phyloP scores from a whole-genome alignment of 345 rosid species.

The Sonneratia alba region DNA sequence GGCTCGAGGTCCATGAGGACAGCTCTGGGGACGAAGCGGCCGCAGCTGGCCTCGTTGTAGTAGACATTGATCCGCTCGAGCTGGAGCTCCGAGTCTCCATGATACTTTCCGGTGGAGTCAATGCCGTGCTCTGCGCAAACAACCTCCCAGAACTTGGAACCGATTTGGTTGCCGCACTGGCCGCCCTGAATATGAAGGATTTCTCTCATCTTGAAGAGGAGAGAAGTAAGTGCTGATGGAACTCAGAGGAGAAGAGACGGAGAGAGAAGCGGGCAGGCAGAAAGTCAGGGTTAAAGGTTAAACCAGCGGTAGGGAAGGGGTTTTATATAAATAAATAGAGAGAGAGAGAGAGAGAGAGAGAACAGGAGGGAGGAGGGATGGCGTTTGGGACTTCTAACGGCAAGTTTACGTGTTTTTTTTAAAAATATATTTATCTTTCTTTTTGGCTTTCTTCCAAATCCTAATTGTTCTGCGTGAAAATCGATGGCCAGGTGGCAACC shows the following conservation, averaged over 20 bases:
- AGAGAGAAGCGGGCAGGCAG: not conserved
- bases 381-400: not conserved
- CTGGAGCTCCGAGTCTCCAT: conserved; percentile 40
- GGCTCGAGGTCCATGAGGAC: conserved; percentile 58
- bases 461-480: conserved; percentile 2
- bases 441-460: not conserved
- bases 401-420: not conserved
- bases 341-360: conserved; percentile 2
- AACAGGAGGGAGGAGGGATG: not conserved
- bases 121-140: conserved; percentile 49
- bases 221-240: conserved; percentile 2
- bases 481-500: conserved; percentile 14
- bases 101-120: conserved; percentile 42
- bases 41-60: conserved; percentile 60
- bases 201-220: conserved; percentile 38
- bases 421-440: not conserved
- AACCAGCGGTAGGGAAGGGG: not conserved
- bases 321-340: conserved; percentile 4
- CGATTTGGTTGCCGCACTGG: conserved; percentile 65
- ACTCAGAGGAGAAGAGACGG: too few species aligned
- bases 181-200: conserved; percentile 62
- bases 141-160: conserved; percentile 63
- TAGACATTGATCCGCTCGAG: conserved; percentile 51
- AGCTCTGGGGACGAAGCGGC: conserved; percentile 51
- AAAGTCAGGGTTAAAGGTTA: conserved; percentile 10